Percentiles rank a stretch among this genome's conserved stretches.
These are phyloP conservation scores for Isatis lusitanica DNA, from an alignment of 441 rosid genomes.

Conservation along the genomic window DNA sequence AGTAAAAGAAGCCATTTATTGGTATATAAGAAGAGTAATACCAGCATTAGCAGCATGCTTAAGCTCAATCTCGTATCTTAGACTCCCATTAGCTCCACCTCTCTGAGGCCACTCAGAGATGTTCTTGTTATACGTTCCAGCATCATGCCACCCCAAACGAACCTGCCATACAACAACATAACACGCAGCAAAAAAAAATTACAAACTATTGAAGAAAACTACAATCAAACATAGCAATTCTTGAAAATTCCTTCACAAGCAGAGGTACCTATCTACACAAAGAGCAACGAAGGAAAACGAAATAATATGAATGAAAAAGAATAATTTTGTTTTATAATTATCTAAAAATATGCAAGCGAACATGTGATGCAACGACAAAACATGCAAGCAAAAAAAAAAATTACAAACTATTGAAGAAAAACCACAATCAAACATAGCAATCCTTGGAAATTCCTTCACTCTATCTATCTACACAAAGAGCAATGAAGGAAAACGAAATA, in stretches of 20 bases:
- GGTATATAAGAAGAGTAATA: constrained; percentile 18
- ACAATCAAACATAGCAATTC: background rate
- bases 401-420: no score
- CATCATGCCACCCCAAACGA: constrained; percentile 94
- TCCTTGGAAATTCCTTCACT: no score
- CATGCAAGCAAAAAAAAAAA: no score
- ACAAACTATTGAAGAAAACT: background rate
- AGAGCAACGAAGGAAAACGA: no score
- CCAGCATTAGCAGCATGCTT: constrained; percentile 97
- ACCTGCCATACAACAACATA: constrained; percentile 45
- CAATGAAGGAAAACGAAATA: no score
- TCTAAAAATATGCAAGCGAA: no score
- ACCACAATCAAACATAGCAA: no score
- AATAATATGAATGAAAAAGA: no score
- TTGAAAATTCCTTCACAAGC: background rate
- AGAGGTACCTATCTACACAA: background rate
- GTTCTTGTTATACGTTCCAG: constrained; percentile 92
- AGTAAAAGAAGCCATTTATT: constrained; percentile 10
- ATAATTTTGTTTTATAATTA: no score
- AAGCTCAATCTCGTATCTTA: constrained; percentile 85
- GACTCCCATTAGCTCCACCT: constrained; percentile 96
- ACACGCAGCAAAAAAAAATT: background rate
- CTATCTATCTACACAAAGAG: no score
- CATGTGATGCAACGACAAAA: no score
- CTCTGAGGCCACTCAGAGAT: constrained; percentile 83